A percentile compares a stretch with the other conserved stretches of the same genome.
Evolutionary conservation across 345 rosid species (phyloP).

Genomic region (Eucalyptus cloeziana): DNA sequence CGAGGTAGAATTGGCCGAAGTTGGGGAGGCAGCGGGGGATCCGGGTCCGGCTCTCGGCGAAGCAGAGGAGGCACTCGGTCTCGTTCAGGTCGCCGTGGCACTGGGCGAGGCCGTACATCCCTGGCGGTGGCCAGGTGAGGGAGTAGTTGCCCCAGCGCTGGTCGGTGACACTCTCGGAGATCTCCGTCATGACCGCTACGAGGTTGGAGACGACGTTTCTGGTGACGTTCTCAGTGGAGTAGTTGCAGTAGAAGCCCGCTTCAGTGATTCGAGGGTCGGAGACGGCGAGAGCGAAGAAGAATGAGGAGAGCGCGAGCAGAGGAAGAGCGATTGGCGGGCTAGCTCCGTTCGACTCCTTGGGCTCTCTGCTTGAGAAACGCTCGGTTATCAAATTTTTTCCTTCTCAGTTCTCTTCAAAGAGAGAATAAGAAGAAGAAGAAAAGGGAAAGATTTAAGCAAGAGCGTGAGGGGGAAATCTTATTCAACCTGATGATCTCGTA

Average conservation of each 20-base stretch:
- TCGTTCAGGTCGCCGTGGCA: constrained; percentile 30
- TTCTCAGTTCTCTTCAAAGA: not conserved
- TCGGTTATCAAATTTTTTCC: not conserved
- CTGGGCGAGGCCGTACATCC: constrained; percentile 18
- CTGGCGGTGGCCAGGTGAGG: not conserved
- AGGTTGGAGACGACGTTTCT: not conserved
- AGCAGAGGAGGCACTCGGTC: constrained; percentile 30
- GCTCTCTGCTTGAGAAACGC: not conserved
- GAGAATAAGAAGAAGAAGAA: not conserved
- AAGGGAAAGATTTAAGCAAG: not conserved
- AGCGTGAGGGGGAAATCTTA: not conserved
- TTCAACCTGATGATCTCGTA: not conserved
- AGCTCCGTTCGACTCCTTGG: not conserved
- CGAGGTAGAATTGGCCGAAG: constrained; percentile 39
- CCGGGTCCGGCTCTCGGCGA: constrained; percentile 3
- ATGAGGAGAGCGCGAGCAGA: not conserved
- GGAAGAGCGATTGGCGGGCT: not conserved
- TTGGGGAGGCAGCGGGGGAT: constrained; percentile 10
- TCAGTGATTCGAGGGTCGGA: not conserved
- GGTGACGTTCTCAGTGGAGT: not conserved
- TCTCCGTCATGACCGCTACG: not conserved
- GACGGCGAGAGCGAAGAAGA: not conserved
- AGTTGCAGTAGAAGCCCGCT: not conserved
- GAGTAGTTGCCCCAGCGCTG: not conserved
- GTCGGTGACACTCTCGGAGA: not conserved